Percentiles rank a stretch among this genome's conserved stretches.
Conservation (phyloP, 768 basidiomycete species). For the Coprinopsis strossmayeri region DNA sequence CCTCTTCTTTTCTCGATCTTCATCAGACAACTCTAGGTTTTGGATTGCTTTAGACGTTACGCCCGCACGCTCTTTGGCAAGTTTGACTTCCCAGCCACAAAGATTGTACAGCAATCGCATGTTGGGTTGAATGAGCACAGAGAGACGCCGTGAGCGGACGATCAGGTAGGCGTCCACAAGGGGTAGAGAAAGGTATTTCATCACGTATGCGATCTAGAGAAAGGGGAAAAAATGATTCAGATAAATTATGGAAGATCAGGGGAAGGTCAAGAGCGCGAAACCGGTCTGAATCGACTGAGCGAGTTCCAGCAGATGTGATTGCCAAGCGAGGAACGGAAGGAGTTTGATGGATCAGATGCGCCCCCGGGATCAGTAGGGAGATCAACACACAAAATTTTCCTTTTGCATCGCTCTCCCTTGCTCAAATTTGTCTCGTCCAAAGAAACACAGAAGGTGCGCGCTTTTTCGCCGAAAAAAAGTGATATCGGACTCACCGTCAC, state of each 20-base stretch:
- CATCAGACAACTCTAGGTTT: not conserved
- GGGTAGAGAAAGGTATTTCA: conserved; percentile 82
- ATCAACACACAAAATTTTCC: too few relatives aligned
- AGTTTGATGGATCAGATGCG: too few relatives aligned
- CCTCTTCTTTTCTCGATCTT: not conserved
- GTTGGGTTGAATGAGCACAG: conserved; percentile 91
- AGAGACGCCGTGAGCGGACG: conserved; percentile 83
- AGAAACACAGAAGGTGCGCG: too few relatives aligned
- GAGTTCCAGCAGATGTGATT: too few relatives aligned
- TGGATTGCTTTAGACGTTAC: not conserved
- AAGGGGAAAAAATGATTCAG: too few relatives aligned
- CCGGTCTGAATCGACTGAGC: not conserved
- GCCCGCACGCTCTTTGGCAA: conserved; percentile 70
- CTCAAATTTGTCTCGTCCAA: too few relatives aligned
- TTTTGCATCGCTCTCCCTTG: too few relatives aligned
- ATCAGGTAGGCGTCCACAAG: conserved; percentile 93
- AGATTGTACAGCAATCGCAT: conserved; percentile 94
- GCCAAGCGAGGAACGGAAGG: too few relatives aligned
- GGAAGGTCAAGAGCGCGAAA: not conserved
- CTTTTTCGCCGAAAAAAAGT: conserved; percentile 2
- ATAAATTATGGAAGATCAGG: too few relatives aligned
- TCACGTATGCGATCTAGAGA: conserved; percentile 86
- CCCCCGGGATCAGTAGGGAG: too few relatives aligned
- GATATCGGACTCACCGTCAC: conserved; percentile 57
- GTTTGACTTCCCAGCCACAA: conserved; percentile 88